These are phyloP conservation scores for Coleophoma cylindrospora DNA, from an alignment of 2,329 filamentous ascomycete genomes.

Conservation along the genomic window DNA sequence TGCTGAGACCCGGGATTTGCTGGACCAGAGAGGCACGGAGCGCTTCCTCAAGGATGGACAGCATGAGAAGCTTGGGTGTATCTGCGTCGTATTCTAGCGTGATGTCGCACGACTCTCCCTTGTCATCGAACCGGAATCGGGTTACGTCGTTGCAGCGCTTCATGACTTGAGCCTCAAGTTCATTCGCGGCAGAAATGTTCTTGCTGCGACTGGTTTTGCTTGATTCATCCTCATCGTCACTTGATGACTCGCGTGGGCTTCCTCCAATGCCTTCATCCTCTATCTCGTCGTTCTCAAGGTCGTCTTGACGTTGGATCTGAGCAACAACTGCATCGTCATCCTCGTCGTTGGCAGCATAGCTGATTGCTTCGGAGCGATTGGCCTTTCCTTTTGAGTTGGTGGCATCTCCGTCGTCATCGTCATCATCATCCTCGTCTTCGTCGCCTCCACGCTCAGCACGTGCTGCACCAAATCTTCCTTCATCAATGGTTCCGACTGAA, in stretches of 20 bases:
- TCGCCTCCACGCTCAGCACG: conserved; percentile 41
- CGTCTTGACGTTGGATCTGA: conserved; percentile 53
- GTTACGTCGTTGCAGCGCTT: conserved; percentile 62
- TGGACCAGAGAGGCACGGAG: conserved; percentile 78
- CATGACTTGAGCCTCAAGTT: conserved; percentile 60
- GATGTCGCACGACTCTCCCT: conserved; percentile 72
- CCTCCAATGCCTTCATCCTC: conserved; percentile 49
- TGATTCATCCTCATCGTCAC: conserved; percentile 29
- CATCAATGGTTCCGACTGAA: conserved; percentile 50
- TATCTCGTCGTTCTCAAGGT: conserved; percentile 50
- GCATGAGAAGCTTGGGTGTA: conserved; percentile 87
- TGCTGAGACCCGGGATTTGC: conserved; percentile 71
- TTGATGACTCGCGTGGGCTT: conserved; percentile 34
- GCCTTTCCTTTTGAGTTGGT: conserved; percentile 68
- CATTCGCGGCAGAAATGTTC: conserved; percentile 17
- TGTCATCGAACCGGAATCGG: conserved; percentile 71
- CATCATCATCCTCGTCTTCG: conserved; percentile 58
- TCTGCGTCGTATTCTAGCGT: conserved; percentile 76
- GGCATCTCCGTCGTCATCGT: conserved; percentile 68
- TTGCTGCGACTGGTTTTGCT: conserved; percentile 23
- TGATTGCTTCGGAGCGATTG: conserved; percentile 76
- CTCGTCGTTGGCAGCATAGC: conserved; percentile 89
- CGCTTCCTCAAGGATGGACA: conserved; percentile 81
- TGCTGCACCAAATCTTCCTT: conserved; percentile 37
- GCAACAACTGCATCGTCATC: conserved; percentile 75